A percentile compares a stretch with the other conserved stretches of the same genome.
These are phyloP conservation scores for grape (Vitis vinifera) DNA, from an alignment of 164 flowering plant species.

Conservation along the genomic window ASM3070453v1 NC_081816.1:12601001-12601500, in stretches of 20 bases:
- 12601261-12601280: slow-evolving; percentile 90
- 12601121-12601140: not conserved
- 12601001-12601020: slow-evolving; percentile 48
- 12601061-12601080: slow-evolving; percentile 73
- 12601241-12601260: slow-evolving; percentile 94
- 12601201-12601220: slow-evolving; percentile 9
- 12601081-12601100: slow-evolving; percentile 8
- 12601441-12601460: slow-evolving; percentile 98
- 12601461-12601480: slow-evolving; percentile 93
- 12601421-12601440: slow-evolving; percentile 95
- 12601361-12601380: slow-evolving; percentile 89
- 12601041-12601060: slow-evolving; percentile 70
- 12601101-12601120: not conserved
- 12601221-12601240: slow-evolving; percentile 60
- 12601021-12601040: slow-evolving; percentile 78
- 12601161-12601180: not conserved
- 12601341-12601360: slow-evolving; percentile 89
- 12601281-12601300: slow-evolving; percentile 90
- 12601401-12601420: slow-evolving; percentile 87
- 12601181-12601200: slow-evolving; percentile 3
- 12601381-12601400: slow-evolving; percentile 85
- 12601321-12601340: slow-evolving; percentile 84
- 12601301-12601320: slow-evolving; percentile 83
- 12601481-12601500: slow-evolving; percentile 81
- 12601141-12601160: not conserved